Evolutionary conservation across 805 yeast species (phyloP).

Genomic region (Saturnispora halmiae): DNA sequence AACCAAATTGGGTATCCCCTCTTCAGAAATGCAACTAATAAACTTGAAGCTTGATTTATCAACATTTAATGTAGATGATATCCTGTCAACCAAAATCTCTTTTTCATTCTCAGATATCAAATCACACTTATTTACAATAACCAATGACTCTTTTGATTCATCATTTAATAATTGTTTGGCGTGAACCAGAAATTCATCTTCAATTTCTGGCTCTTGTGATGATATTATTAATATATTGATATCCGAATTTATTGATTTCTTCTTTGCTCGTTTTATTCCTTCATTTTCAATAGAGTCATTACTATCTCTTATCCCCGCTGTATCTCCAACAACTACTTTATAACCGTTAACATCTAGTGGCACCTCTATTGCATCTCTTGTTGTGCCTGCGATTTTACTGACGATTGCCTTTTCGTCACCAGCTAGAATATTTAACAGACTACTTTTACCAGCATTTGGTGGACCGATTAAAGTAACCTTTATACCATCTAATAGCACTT

Average conservation of each 20-base stretch:
- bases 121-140: slow-evolving; percentile 56
- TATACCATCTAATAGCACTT: slow-evolving; percentile 63
- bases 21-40: slow-evolving; percentile 50
- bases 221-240: slow-evolving; percentile 60
- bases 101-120: slow-evolving; percentile 22
- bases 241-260: slow-evolving; percentile 53
- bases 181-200: slow-evolving; percentile 33
- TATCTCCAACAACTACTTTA: slow-evolving; percentile 78
- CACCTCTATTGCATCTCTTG: slow-evolving; percentile 79
- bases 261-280: slow-evolving; percentile 74
- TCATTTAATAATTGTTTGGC: slow-evolving; percentile 24
- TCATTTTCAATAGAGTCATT: slow-evolving; percentile 41
- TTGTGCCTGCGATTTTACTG: slow-evolving; percentile 86
- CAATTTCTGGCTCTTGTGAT: slow-evolving; percentile 25
- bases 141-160: slow-evolving; percentile 23
- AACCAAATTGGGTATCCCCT: slow-evolving; percentile 47
- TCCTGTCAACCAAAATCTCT: slow-evolving; percentile 16
- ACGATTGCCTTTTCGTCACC: slow-evolving; percentile 83
- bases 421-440: slow-evolving; percentile 68
- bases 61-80: slow-evolving; percentile 23
- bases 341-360: slow-evolving; percentile 76
- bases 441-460: slow-evolving; percentile 95
- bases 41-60: slow-evolving; percentile 21
- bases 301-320: slow-evolving; percentile 74
- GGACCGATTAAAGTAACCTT: slow-evolving; percentile 72